These are phyloP conservation scores for Pigoraptor vietnamica DNA, from an alignment of 78 protist species.

Conservation along the genomic window DNA sequence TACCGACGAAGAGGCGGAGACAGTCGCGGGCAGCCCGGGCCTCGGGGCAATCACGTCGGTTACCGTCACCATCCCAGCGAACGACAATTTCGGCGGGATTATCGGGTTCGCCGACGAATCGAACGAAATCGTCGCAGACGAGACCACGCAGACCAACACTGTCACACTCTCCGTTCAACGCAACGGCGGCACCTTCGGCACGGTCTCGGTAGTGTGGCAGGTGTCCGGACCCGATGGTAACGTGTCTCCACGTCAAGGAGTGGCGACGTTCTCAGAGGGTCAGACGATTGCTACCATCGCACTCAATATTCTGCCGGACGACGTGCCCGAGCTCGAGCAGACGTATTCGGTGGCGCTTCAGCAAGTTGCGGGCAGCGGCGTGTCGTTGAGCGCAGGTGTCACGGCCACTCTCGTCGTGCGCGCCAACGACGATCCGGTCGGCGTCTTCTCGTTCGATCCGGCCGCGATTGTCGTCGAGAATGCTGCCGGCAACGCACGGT, in stretches of 20 bases:
- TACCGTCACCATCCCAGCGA: not conserved
- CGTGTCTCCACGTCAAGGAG: not conserved
- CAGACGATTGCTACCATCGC: not conserved
- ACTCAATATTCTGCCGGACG: not conserved
- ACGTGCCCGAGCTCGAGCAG: not conserved
- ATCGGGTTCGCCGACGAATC: not conserved
- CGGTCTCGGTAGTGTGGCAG: not conserved
- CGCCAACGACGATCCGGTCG: not conserved
- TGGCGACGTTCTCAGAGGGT: not conserved
- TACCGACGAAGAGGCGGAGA: not conserved
- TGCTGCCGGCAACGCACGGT: not conserved
- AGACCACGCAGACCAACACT: not conserved
- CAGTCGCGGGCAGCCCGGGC: not conserved
- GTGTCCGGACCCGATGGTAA: not conserved
- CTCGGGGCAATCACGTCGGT: not conserved
- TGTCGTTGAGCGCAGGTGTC: not conserved
- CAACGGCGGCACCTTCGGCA: not conserved
- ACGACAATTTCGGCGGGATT: not conserved
- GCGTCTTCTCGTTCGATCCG: not conserved
- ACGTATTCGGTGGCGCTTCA: not conserved
- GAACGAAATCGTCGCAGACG: not conserved
- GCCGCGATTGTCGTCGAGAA: not conserved
- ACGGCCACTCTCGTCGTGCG: not conserved
- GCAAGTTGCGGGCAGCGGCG: not conserved
- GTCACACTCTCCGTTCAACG: not conserved